Base-by-base conservation (phyloP, 1,284 basidiomycete species). In the Ustilago vetiveriae region DNA sequence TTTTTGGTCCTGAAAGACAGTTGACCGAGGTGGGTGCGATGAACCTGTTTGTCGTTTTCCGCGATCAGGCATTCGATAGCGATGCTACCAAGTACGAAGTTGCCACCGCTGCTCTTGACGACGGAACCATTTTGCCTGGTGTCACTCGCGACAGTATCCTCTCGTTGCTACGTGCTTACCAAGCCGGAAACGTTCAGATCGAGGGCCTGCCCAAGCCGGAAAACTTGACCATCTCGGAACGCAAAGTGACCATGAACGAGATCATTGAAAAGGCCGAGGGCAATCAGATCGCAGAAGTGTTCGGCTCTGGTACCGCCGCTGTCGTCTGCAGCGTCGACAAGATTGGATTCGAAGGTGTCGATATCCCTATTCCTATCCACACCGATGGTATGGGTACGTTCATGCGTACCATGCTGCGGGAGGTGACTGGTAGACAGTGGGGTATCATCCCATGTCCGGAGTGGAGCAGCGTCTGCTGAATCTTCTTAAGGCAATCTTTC, bases 91-190 rank as follows among this genome's bases (percentile, higher is more conserved):
- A 39, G 5, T 70, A 70, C 60, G 47, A 67, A 36, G 27, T 74
- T 21, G 64, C 60, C 40, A 95, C 94, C 0, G 66, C 70, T 8
- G 51, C 55, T 13, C 53, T 72, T 13, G 60, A 65, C 19, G 70
- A 92, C 75, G 93, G 94, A 50, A 90, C 62, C 37, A 93, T 98
- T 78, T 88, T 98, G n/a, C 94, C 95, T n/a, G 95, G 95, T 65
- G 90, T 98, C 23, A 97, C 94, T 4, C 90, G 95, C 66, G 93
- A 97, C 83, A 58, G 62, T 8, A 89, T 95, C 36, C 87, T 98
- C 38, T 79, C 86, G 9, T 88, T 98, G 45, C 47, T 66, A 6
- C 49, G 55, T 37, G 88, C 87, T 9, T 93, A 97, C 81, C 81
- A 84, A 3, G 82, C 84, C 2, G 85, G 88, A 2, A 88, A 90